These are phyloP conservation scores for Hanseniaspora vineae DNA, from an alignment of 805 yeast species.

Conservation along the genomic window DNA sequence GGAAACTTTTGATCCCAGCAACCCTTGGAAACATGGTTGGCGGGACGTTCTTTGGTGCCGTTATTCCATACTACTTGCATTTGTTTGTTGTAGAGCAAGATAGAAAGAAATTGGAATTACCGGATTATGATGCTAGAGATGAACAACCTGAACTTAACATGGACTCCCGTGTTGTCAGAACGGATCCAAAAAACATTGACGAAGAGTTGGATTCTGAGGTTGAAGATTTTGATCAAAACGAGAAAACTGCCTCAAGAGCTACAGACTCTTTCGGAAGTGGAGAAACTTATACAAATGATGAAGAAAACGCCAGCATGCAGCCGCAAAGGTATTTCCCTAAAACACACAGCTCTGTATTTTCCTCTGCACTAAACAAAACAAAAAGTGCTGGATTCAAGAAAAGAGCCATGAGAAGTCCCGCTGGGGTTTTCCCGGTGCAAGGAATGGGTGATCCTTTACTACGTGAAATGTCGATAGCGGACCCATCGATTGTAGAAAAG, in stretches of 20 bases:
- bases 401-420: conserved; percentile 28
- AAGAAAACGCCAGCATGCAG: background rate
- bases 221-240: conserved; percentile 2
- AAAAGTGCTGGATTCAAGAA: too few species aligned
- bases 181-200: conserved; percentile 12
- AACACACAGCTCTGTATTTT: too few species aligned
- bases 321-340: conserved; percentile 4
- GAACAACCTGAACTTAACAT: conserved; percentile 68
- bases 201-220: conserved; percentile 7
- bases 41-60: conserved; percentile 53
- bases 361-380: too few species aligned
- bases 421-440: conserved; percentile 66
- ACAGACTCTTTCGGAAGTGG: background rate
- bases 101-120: conserved; percentile 46
- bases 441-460: conserved; percentile 61
- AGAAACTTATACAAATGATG: conserved; percentile 3
- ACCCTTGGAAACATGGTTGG: conserved; percentile 68
- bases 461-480: conserved; percentile 47
- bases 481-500: conserved; percentile 21
- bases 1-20: conserved; percentile 64
- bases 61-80: conserved; percentile 64
- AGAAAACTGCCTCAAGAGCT: conserved; percentile 5
- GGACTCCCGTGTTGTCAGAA: conserved; percentile 68
- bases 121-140: conserved; percentile 57
- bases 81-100: conserved; percentile 61